phyloP scores from a whole-genome alignment of 2,329 filamentous ascomycete genomes.

The Exophiala oligosperma region DNA sequence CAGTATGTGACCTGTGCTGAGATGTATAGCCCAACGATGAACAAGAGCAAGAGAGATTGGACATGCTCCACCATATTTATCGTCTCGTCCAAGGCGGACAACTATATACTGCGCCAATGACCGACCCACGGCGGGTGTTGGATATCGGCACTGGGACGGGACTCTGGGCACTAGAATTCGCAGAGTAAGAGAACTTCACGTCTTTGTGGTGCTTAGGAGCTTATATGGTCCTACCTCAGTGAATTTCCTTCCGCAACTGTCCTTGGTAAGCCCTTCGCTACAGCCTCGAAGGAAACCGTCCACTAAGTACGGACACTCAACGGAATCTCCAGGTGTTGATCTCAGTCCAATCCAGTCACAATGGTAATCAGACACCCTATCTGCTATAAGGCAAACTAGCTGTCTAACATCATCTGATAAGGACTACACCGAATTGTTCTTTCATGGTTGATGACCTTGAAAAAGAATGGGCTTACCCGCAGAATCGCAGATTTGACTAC shows the following conservation, averaged over 20 bases:
- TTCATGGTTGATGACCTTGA: constrained; percentile 36
- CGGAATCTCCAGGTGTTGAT: constrained; percentile 34
- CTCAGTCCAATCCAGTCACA: constrained; percentile 40
- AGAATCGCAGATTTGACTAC: constrained; percentile 33
- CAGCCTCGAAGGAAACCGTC: not conserved
- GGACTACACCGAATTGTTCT: constrained; percentile 33
- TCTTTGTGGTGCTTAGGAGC: constrained; percentile 9
- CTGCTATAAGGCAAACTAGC: constrained; percentile 10
- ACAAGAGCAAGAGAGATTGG: constrained; percentile 30
- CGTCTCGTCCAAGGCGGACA: constrained; percentile 35
- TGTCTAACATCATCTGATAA: constrained; percentile 28
- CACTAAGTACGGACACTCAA: constrained; percentile 24
- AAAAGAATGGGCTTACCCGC: constrained; percentile 31
- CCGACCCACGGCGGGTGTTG: constrained; percentile 32
- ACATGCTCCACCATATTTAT: constrained; percentile 36
- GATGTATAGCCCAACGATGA: constrained; percentile 38
- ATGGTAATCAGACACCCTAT: constrained; percentile 39
- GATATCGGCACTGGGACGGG: constrained; percentile 40
- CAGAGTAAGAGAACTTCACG: constrained; percentile 21
- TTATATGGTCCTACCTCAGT: too few species aligned
- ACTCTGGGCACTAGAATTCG: constrained; percentile 40
- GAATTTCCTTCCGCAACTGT: constrained; percentile 16
- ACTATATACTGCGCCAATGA: constrained; percentile 29
- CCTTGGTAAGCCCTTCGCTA: constrained; percentile 35
- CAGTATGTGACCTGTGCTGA: constrained; percentile 40